Base-by-base conservation (phyloP, 2,329 filamentous ascomycete genomes). In the Grosmannia huntii region DNA sequence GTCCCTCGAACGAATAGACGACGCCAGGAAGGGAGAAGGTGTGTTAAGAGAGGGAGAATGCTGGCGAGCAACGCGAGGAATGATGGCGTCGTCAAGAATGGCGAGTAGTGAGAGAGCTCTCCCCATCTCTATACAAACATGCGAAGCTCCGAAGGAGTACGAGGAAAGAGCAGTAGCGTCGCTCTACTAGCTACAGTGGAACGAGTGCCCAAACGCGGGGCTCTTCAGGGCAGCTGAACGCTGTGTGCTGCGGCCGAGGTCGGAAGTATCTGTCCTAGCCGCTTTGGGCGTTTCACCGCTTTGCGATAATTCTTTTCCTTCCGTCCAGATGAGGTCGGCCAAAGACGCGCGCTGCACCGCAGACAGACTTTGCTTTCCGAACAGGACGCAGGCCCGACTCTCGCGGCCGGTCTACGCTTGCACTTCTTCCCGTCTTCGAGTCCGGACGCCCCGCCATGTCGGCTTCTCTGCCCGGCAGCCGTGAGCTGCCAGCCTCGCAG, bases 401-500 rank as follows among this genome's bases (percentile, higher is more conserved):
- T 38, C 14, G 36, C 3, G 36, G 36, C 36, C 12, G 36, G 36
- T 38, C 12, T 38, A 38, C 36, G 12, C 36, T 38, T 14, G 36
- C 36, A 33, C 6, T 10, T 33, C 31, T 33, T 44, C 19, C 5
- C 41, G 16, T 44, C 48, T 28, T 28, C 25, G 12, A 12, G 23
- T 3, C 14, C 3, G 19, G 16, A n/a, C 46, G 23, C 28, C 49
- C 49, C 56, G 69, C 60, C 57, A 86, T 87, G 84, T 86, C 84
- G 59, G 76, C 83, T 60, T 85, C 84, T 27, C 71, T 86, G 36
- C 82, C 83, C 54, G 84, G 84, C 60, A 74, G 74, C 66, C 87
- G 92, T 71, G 90, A 96, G 72, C 80, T 96, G 63, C 94, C 94
- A 61, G 83, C 85, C 59, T 99, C 94, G 57, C 90, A 90, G 72